Conservation (phyloP, 805 yeast genomes). For the Kuraishia ogatae region DNA sequence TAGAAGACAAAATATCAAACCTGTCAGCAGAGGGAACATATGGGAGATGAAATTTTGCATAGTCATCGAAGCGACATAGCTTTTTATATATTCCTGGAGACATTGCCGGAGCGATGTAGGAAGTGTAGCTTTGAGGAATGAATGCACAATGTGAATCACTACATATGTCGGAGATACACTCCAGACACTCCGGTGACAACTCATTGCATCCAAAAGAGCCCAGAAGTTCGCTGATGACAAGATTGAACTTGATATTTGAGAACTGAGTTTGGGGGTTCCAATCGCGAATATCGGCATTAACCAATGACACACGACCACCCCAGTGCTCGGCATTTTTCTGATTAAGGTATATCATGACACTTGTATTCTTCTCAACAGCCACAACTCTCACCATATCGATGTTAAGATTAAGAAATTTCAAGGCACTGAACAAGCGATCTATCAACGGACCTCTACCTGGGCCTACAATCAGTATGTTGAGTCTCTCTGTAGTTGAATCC, state of each 20-base stretch:
- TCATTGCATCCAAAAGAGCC: slow-evolving; percentile 96
- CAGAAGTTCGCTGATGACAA: slow-evolving; percentile 72
- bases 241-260: slow-evolving; percentile 29
- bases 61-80: slow-evolving; percentile 11
- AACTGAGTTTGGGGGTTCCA: slow-evolving; percentile 26
- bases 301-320: slow-evolving; percentile 40
- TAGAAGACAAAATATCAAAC: slow-evolving; percentile 34
- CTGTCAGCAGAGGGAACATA: slow-evolving; percentile 22
- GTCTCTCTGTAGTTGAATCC: neutral
- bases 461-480: slow-evolving; percentile 59
- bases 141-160: slow-evolving; percentile 36
- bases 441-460: slow-evolving; percentile 87
- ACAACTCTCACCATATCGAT: slow-evolving; percentile 23
- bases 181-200: slow-evolving; percentile 74
- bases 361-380: slow-evolving; percentile 68
- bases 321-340: slow-evolving; percentile 43
- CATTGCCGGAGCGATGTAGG: slow-evolving; percentile 59
- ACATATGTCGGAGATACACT: slow-evolving; percentile 28
- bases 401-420: slow-evolving; percentile 22
- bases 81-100: slow-evolving; percentile 42
- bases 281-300: slow-evolving; percentile 50
- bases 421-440: slow-evolving; percentile 37
- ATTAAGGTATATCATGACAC: slow-evolving; percentile 43
- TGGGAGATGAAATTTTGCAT: slow-evolving; percentile 13
- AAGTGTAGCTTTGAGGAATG: slow-evolving; percentile 53